Evolutionary conservation across 495 filamentous ascomycete genomes (phyloP).

Genomic region (Pyronema omphalodes): DNA sequence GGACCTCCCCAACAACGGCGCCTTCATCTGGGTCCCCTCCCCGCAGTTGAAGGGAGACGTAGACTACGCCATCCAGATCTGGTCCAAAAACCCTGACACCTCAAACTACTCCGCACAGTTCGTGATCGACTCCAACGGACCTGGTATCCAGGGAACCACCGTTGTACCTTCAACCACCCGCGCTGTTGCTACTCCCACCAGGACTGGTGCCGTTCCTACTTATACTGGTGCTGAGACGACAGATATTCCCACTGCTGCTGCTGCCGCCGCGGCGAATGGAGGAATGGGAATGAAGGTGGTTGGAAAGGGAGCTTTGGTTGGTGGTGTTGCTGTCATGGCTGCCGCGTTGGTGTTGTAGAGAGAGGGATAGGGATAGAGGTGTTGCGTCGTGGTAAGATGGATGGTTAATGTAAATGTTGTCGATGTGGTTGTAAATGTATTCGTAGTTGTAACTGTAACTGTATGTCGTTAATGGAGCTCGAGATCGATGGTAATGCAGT

Average conservation of each 20-base stretch:
- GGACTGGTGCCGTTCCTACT: neutral
- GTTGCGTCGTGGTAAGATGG: neutral
- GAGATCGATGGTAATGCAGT: too few relatives aligned
- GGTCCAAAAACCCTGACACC: neutral
- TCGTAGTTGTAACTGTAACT: too few relatives aligned
- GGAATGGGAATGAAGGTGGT: neutral
- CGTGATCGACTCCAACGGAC: constrained; percentile 7
- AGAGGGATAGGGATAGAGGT: neutral
- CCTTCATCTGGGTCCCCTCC: constrained; percentile 11
- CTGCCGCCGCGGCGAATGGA: neutral
- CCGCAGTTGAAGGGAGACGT: constrained; percentile 1
- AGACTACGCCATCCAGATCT: constrained; percentile 16
- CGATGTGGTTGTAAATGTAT: too few relatives aligned
- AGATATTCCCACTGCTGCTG: neutral
- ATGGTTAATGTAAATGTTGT: too few relatives aligned
- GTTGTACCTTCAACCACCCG: neutral
- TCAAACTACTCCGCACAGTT: constrained; percentile 5
- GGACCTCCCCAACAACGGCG: constrained; percentile 7
- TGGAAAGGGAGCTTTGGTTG: neutral
- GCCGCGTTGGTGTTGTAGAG: neutral
- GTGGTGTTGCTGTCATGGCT: neutral
- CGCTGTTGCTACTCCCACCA: neutral
- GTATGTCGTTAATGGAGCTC: too few relatives aligned
- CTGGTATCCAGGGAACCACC: constrained; percentile 1
- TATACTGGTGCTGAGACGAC: neutral